Evolutionary conservation across 108 stramenopile genomes (phyloP).

Genomic region (Cylindrotheca closterium): DNA sequence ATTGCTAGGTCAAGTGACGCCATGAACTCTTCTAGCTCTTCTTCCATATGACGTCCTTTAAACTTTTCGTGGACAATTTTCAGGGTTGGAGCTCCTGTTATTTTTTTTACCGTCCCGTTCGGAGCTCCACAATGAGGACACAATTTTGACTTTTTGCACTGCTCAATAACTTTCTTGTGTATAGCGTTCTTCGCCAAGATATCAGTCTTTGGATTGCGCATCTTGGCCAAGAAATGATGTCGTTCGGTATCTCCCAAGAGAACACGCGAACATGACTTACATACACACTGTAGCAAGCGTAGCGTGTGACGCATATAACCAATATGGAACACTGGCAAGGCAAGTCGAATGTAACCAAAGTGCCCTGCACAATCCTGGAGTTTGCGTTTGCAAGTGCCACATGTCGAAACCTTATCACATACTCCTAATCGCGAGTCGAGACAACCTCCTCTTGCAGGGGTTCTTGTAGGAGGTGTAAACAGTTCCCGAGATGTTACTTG

Average conservation of each 20-base stretch:
- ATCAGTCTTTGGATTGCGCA: slow-evolving; percentile 85
- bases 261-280: slow-evolving; percentile 95
- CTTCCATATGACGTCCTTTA: slow-evolving; percentile 79
- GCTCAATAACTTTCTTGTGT: slow-evolving; percentile 88
- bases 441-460: slow-evolving; percentile 88
- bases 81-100: slow-evolving; percentile 88
- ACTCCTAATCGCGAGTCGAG: slow-evolving; percentile 95
- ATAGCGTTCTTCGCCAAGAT: slow-evolving; percentile 65
- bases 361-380: slow-evolving; percentile 95
- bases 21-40: slow-evolving; percentile 66
- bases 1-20: slow-evolving; percentile 58
- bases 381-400: slow-evolving; percentile 92
- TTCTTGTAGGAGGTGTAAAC: slow-evolving; percentile 91
- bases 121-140: slow-evolving; percentile 89
- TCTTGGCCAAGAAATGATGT: slow-evolving; percentile 52
- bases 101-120: slow-evolving; percentile 96
- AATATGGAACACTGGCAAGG: slow-evolving; percentile 97
- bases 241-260: slow-evolving; percentile 78
- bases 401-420: slow-evolving; percentile 84
- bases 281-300: slow-evolving; percentile 91
- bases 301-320: slow-evolving; percentile 96
- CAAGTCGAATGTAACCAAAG: slow-evolving; percentile 93
- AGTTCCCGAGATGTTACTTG: slow-evolving; percentile 90
- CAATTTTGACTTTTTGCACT: slow-evolving; percentile 84
- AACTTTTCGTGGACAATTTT: slow-evolving; percentile 94